phyloP scores from a whole-genome alignment of 805 yeast species.

The Blastobotrys parvus region DNA sequence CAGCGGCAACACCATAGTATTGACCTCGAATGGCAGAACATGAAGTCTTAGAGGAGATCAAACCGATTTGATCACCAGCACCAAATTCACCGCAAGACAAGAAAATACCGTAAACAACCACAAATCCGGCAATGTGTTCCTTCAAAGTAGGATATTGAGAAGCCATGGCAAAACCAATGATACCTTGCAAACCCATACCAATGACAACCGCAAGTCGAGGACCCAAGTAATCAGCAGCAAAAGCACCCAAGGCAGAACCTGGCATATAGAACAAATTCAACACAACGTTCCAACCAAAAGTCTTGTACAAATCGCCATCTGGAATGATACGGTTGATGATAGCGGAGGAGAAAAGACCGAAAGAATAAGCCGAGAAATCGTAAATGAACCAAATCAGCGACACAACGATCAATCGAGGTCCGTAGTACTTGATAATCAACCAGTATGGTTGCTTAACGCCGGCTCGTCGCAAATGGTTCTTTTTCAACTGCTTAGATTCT shows the following conservation, averaged over 20 bases:
- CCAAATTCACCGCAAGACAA: conserved; percentile 86
- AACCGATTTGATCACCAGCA: conserved; percentile 88
- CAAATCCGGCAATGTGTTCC: conserved; percentile 64
- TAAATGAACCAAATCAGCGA: conserved; percentile 84
- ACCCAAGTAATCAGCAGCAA: conserved; percentile 79
- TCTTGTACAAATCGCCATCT: conserved; percentile 53
- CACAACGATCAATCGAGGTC: conserved; percentile 68
- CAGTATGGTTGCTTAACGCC: conserved; percentile 55
- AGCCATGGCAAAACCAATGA: conserved; percentile 79
- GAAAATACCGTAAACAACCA: conserved; percentile 83
- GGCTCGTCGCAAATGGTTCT: conserved; percentile 58
- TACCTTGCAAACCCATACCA: conserved; percentile 68
- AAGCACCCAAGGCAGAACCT: conserved; percentile 84
- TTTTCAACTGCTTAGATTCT: conserved; percentile 64
- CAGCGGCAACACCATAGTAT: conserved; percentile 87
- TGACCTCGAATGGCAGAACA: conserved; percentile 87
- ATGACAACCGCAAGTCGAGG: conserved; percentile 68
- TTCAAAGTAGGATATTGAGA: conserved; percentile 50
- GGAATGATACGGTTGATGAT: conserved; percentile 57
- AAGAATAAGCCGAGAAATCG: conserved; percentile 81
- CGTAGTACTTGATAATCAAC: conserved; percentile 67
- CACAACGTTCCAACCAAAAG: conserved; percentile 90
- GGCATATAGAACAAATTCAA: conserved; percentile 84
- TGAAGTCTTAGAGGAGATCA: conserved; percentile 76
- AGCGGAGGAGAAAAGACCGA: conserved; percentile 72